Evolutionary conservation across 768 basidiomycete genomes (phyloP).

Genomic region (Russula dissimulans): DNA sequence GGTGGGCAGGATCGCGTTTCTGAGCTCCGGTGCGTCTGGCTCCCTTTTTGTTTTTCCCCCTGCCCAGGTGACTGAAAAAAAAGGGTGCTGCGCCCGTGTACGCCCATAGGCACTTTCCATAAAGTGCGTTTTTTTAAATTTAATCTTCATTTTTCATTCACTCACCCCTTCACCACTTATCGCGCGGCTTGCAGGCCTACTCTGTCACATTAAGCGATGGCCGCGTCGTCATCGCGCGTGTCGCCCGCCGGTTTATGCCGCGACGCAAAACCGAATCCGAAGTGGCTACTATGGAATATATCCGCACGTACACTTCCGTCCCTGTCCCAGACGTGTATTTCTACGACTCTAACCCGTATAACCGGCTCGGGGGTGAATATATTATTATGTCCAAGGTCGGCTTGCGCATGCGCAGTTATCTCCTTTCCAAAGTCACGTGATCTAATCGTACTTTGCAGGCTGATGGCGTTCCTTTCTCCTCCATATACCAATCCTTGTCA

Average conservation of each 20-base stretch:
- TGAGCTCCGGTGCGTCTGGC: conserved; percentile 56
- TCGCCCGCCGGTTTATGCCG: conserved; percentile 80
- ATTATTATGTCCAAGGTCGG: conserved; percentile 80
- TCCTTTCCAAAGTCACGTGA: neutral
- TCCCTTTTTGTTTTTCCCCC: conserved; percentile 11
- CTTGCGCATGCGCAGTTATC: neutral
- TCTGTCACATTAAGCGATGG: conserved; percentile 56
- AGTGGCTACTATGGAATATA: conserved; percentile 75
- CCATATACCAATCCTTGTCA: conserved; percentile 61
- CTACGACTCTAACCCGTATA: conserved; percentile 77
- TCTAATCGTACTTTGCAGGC: conserved; percentile 38
- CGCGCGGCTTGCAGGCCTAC: conserved; percentile 47
- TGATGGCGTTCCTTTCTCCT: conserved; percentile 57
- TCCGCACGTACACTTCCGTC: conserved; percentile 58
- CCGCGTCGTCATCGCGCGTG: conserved; percentile 61
- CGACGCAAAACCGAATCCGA: conserved; percentile 82
- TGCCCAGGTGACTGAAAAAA: conserved; percentile 1
- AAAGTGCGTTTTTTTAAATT: conserved; percentile 38
- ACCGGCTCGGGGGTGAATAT: conserved; percentile 76
- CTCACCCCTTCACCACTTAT: neutral
- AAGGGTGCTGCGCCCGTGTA: neutral
- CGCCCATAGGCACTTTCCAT: conserved; percentile 64
- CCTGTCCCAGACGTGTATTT: conserved; percentile 70
- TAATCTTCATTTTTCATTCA: conserved; percentile 11
- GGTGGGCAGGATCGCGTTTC: conserved; percentile 61